Evolutionary conservation across 2,329 filamentous ascomycete genomes (phyloP).

Genomic region (Diaporthe citriasiana): DNA sequence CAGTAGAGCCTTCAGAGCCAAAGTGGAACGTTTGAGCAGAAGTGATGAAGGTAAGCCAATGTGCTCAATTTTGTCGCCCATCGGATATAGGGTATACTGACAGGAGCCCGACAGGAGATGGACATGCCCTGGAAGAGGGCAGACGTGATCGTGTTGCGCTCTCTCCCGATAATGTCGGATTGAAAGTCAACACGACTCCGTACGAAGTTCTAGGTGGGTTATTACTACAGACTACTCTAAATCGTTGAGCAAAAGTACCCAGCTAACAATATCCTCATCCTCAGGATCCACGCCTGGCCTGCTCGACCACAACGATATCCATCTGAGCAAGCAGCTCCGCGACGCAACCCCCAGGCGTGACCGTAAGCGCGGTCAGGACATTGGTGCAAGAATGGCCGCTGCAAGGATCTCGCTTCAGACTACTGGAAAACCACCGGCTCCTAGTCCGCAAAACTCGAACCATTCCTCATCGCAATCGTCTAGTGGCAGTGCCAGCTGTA

Average conservation of each 20-base stretch:
- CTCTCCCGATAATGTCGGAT: not conserved
- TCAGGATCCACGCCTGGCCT: slow-evolving; percentile 5
- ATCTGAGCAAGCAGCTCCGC: slow-evolving; percentile 32
- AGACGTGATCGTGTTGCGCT: slow-evolving; percentile 21
- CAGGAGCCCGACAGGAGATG: not conserved
- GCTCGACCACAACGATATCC: slow-evolving; percentile 14
- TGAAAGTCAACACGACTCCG: slow-evolving; percentile 10
- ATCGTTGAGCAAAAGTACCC: not conserved
- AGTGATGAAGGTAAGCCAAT: slow-evolving; percentile 29
- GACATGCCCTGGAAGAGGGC: not conserved
- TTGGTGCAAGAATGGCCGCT: slow-evolving; percentile 22
- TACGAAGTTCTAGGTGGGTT: slow-evolving; percentile 9
- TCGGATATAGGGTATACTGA: not conserved
- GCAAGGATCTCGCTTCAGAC: slow-evolving; percentile 5
- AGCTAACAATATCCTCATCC: slow-evolving; percentile 17
- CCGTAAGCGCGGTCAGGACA: not conserved
- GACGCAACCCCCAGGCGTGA: not conserved
- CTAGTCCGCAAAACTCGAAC: slow-evolving; percentile 7
- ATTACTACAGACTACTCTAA: slow-evolving; percentile 24
- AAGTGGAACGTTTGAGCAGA: slow-evolving; percentile 36
- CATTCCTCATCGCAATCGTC: slow-evolving; percentile 35
- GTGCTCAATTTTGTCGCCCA: no score
- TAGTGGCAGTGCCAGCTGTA: slow-evolving; percentile 28
- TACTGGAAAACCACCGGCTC: slow-evolving; percentile 1
- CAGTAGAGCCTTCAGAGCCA: slow-evolving; percentile 24